Evolutionary conservation across 176 grass and related monocot species (phyloP).

Genomic region (Ensete glaucum): DNA sequence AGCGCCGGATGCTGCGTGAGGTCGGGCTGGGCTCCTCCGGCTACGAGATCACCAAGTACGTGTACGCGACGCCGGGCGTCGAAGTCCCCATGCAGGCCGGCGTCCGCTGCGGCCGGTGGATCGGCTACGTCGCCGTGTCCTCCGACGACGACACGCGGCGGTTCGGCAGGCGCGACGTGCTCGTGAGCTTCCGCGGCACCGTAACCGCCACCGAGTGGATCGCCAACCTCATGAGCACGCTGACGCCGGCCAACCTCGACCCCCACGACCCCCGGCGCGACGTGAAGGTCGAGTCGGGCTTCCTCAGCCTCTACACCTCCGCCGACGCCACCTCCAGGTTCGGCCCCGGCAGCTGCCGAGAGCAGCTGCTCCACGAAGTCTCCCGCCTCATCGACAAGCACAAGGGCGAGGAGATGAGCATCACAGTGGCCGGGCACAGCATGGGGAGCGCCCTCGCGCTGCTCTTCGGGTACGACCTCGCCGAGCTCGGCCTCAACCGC

Average conservation of each 20-base stretch:
- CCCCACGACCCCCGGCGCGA: background rate
- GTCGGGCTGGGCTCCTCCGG: background rate
- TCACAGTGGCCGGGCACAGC: conserved; percentile 4
- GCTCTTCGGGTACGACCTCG: conserved; percentile 1
- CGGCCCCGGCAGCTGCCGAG: conserved; percentile 6
- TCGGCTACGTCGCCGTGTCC: conserved; percentile 5
- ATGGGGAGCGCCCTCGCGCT: conserved; percentile 2
- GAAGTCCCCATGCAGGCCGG: too few species aligned
- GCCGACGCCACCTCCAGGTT: background rate
- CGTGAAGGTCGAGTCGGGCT: conserved; percentile 9
- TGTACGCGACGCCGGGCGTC: background rate
- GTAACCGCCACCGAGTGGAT: background rate
- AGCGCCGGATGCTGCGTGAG: background rate
- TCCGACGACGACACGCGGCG: background rate
- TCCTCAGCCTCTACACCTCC: conserved; percentile 8
- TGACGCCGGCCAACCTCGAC: conserved; percentile 1
- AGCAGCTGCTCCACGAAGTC: conserved; percentile 3
- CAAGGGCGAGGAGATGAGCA: conserved; percentile 5
- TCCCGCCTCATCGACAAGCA: background rate
- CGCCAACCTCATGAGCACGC: conserved; percentile 4
- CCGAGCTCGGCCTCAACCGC: conserved; percentile 4
- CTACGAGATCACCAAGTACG: conserved; percentile 5
- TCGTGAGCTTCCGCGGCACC: conserved; percentile 3
- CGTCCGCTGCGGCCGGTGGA: background rate
- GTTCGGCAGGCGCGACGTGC: conserved; percentile 1